Conservation (phyloP, 352 stramenopile species). For the Phytophthora chlamydospora region DNA sequence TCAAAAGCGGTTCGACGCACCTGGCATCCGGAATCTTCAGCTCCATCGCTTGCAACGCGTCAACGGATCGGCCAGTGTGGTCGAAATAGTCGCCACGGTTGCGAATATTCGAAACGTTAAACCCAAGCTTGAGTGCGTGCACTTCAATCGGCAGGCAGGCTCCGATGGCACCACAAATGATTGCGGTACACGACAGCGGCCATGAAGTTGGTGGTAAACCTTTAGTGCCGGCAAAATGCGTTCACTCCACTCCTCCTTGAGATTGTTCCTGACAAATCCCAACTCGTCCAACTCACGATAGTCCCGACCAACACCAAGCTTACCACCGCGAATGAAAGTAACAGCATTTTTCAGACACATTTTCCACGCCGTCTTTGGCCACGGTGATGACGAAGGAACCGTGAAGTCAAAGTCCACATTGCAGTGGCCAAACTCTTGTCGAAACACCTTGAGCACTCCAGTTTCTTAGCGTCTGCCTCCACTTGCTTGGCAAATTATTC, state of each 20-base stretch:
- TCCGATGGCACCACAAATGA: constrained; percentile 46
- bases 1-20: constrained; percentile 2
- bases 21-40: background rate
- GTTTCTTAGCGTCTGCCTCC: too few species aligned
- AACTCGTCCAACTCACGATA: background rate
- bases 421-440: constrained; percentile 45
- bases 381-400: too few species aligned
- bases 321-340: constrained; percentile 52
- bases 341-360: constrained; percentile 34
- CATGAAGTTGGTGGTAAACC: too few species aligned
- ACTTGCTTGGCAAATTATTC: constrained; percentile 39
- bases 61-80: background rate
- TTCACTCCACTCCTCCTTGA: constrained; percentile 3
- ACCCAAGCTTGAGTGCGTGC: constrained; percentile 36
- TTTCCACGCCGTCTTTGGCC: constrained; percentile 51
- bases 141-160: constrained; percentile 35
- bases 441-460: too few species aligned
- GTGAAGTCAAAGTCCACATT: too few species aligned
- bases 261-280: background rate
- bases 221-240: constrained; percentile 45
- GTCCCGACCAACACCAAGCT: constrained; percentile 22
- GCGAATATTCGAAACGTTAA: background rate
- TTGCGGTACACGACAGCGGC: constrained; percentile 22
- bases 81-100: constrained; percentile 4
- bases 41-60: constrained; percentile 7